Conservation (phyloP, 345 rosid species). For the Kandelia obovata region DNA sequence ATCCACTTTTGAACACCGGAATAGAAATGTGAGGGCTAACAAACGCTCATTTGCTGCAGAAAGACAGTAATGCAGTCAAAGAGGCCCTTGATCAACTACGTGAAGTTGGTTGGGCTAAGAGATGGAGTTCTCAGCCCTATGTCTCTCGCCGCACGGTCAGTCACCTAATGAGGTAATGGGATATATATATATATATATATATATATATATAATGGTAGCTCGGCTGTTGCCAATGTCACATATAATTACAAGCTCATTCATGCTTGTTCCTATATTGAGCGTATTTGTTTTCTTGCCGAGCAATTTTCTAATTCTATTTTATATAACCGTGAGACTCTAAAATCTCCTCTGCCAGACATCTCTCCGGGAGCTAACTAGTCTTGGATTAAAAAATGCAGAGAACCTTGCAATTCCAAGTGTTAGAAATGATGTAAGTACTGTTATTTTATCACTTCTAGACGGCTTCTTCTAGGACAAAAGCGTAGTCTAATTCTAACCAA, state of each 20-base stretch:
- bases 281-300: neutral
- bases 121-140: slow-evolving; percentile 92
- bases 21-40: neutral
- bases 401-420: slow-evolving; percentile 92
- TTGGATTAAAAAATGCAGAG: slow-evolving; percentile 86
- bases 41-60: slow-evolving; percentile 36
- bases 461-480: neutral
- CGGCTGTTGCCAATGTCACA: neutral
- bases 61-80: slow-evolving; percentile 77
- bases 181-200: too few relatives aligned
- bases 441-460: neutral
- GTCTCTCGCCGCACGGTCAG: slow-evolving; percentile 94
- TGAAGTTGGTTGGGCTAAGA: slow-evolving; percentile 84
- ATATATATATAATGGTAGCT: too few relatives aligned
- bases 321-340: neutral
- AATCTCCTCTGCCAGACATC: slow-evolving; percentile 54
- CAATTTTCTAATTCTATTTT: neutral
- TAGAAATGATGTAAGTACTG: slow-evolving; percentile 72
- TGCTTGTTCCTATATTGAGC: slow-evolving; percentile 12
- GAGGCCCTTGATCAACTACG: slow-evolving; percentile 69
- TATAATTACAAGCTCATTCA: slow-evolving; percentile 11
- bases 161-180: neutral
- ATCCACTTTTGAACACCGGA: neutral
- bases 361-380: slow-evolving; percentile 68
- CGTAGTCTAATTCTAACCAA: neutral